Evolutionary conservation across 352 stramenopile genomes (phyloP), one percentile per base, ranked within the genome.

Genomic region (Globisporangium splendens): DNA sequence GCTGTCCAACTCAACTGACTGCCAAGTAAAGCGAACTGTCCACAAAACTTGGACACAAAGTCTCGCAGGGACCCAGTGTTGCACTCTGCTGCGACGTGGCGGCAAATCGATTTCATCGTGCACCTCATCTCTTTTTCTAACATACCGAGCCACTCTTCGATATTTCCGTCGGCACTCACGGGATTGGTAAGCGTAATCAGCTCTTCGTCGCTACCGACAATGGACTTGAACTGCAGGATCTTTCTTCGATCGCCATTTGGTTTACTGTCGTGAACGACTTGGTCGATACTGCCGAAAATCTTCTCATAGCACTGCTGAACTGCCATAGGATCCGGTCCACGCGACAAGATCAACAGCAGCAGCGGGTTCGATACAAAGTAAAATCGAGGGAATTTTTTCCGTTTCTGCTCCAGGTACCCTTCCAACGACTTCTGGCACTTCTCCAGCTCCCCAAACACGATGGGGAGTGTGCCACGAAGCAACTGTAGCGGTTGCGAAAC

Each of bases 281-380:
- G 73, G 59, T 81, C 79, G 24, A 95, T 79, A 14, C 74, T 78
- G 52, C 92, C 85, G 53, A 95, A 95, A 48, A 95, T 86, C 58
- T 94, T 95, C 50, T 95, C 83, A 65, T 95, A 95, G 59, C 93
- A 93, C 51, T 87, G 84, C 73, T 95, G 86, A 5, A 95, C 75
- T 0, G 76, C 76, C 12, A 69, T 59, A 0, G 85, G 83, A 53
- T 97, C 87, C 0, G 83, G 94, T 8, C 89, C 89, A 53, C 90
- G 81, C 21, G 83, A 95, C 8, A 97, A 63, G 46, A 97, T 93
- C n/a, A 92, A 66, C 8, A 97, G 73, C 44, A 97, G 61, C 1
- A 96, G 72, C n/a, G 89, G 85, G 54, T 97, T 97, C 1, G 88
- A 96, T 1, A 97, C 89, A 44, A 97, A 97, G 72, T 97, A 97